Base-by-base conservation (phyloP, 202 grass and related monocot genomes). In the Saccharum hybrid region DNA sequence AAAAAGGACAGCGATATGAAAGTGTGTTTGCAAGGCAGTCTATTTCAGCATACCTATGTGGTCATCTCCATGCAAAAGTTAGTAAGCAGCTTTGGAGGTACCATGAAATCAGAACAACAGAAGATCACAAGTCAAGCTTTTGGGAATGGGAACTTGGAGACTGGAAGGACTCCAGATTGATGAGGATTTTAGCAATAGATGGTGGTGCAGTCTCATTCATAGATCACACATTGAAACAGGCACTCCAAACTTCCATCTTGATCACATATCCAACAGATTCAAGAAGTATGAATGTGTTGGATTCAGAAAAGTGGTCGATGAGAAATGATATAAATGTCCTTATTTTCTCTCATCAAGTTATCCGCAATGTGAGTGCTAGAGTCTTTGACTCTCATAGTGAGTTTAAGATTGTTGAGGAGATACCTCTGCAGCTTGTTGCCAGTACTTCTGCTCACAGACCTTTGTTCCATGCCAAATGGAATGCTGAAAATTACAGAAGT, bases 61-160 rank as follows among this genome's bases (percentile, higher is more conserved):
- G 94, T 33, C 94, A 94, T 76, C 82, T 97, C 49, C 92, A 97
- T 91, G 90, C 86, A 59, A 90, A 88, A 71, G 28, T 93, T 56
- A 91, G 90, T 70, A 89, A 84, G 54, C 73, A 91, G 75, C 90
- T 97, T 77, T 89, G 90, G 92, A 84, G 92, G 54, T 80, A 88
- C 46, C 90, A 97, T 93, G 66, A 90, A 66, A 79, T 87, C 38
- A 83, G 41, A 83, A 39, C 37, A 45, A 48, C 75, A 70, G 74
- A 74, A 74, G 82, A 77, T 74, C 30, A 6, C 3, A 87, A 81
- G 45, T 75, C 72, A 74, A 86, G 65, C 85, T 97, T 94, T 87
- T 97, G 94, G 94, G 94, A 93, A 63, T 97, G 92, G 92, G 92
- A 94, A 90, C 77, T 97, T 71, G 94, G 94, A 76, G 92, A 97